These are phyloP conservation scores for Seiridium cupressi DNA, from an alignment of 2,329 filamentous ascomycete genomes.

Conservation along the genomic window DNA sequence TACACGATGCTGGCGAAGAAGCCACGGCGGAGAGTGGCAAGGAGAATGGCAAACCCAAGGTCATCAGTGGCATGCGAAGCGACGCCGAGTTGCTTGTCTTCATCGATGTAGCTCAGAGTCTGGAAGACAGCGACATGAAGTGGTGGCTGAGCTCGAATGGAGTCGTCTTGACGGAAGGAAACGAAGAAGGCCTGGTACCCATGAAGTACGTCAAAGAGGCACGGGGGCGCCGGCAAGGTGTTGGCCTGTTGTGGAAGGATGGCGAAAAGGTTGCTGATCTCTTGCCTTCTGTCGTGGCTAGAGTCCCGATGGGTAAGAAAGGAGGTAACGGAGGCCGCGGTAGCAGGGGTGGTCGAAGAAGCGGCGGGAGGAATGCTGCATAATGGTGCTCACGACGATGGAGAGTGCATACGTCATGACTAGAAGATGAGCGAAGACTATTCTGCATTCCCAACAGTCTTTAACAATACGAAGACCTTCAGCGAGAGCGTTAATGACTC, in stretches of 20 bases:
- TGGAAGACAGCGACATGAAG: constrained; percentile 57
- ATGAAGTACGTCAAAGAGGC: constrained; percentile 71
- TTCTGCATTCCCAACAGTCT: background rate
- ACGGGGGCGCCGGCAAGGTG: constrained; percentile 55
- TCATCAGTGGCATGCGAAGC: constrained; percentile 77
- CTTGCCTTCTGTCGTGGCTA: constrained; percentile 55
- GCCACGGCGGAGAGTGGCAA: constrained; percentile 9
- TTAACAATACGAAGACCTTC: background rate
- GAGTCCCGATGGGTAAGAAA: constrained; percentile 46
- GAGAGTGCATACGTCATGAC: background rate
- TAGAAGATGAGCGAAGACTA: background rate
- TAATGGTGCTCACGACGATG: background rate
- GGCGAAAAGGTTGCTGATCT: constrained; percentile 67
- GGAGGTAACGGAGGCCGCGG: constrained; percentile 32
- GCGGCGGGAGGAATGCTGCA: background rate
- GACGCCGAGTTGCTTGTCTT: constrained; percentile 78
- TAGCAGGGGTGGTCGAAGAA: constrained; percentile 32
- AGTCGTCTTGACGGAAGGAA: constrained; percentile 66
- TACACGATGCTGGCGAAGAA: constrained; percentile 8
- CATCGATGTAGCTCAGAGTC: constrained; percentile 66
- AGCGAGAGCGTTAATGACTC: no score
- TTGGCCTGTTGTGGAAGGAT: constrained; percentile 68
- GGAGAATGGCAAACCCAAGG: constrained; percentile 30
- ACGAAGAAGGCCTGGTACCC: constrained; percentile 60
- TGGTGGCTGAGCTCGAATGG: constrained; percentile 83